Conservation (phyloP, 768 basidiomycete species). For the Rickenella mellea region DNA sequence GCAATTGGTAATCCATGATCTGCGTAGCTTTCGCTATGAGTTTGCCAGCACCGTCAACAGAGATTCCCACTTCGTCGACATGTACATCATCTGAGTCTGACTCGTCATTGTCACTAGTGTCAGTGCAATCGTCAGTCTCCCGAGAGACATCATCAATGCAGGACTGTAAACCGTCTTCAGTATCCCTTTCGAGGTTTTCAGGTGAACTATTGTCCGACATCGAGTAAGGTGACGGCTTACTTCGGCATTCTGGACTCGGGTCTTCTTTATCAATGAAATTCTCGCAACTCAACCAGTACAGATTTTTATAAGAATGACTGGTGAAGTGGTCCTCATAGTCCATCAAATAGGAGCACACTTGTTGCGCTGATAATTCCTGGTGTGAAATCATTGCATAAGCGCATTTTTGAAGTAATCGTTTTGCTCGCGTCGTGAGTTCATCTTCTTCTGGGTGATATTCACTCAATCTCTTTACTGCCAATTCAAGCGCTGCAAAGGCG, state of each 20-base stretch:
- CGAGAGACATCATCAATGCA: background rate
- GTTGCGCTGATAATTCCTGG: slow-evolving; percentile 30
- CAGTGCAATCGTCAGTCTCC: background rate
- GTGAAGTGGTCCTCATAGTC: slow-evolving; percentile 27
- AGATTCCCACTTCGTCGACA: background rate
- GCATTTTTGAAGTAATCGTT: slow-evolving; percentile 27
- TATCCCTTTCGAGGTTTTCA: background rate
- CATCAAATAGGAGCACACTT: slow-evolving; percentile 24
- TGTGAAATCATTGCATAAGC: slow-evolving; percentile 25
- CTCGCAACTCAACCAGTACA: slow-evolving; percentile 29
- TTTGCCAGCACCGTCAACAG: slow-evolving; percentile 3
- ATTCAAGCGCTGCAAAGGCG: slow-evolving; percentile 27
- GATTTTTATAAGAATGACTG: slow-evolving; percentile 22
- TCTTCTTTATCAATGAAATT: slow-evolving; percentile 12
- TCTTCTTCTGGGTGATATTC: slow-evolving; percentile 13
- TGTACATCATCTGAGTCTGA: background rate
- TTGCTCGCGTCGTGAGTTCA: slow-evolving; percentile 12
- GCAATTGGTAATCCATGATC: slow-evolving; percentile 17
- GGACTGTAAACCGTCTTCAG: background rate
- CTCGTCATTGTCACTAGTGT: background rate
- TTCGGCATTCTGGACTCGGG: slow-evolving; percentile 16
- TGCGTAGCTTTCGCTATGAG: slow-evolving; percentile 11
- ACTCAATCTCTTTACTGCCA: slow-evolving; percentile 22
- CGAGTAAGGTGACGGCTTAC: slow-evolving; percentile 6
- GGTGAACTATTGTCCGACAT: background rate